Percentiles rank a stretch among this genome's conserved stretches.
Conservation (phyloP, 2,329 filamentous ascomycete species). For the Amylocarpus encephaloides region DNA sequence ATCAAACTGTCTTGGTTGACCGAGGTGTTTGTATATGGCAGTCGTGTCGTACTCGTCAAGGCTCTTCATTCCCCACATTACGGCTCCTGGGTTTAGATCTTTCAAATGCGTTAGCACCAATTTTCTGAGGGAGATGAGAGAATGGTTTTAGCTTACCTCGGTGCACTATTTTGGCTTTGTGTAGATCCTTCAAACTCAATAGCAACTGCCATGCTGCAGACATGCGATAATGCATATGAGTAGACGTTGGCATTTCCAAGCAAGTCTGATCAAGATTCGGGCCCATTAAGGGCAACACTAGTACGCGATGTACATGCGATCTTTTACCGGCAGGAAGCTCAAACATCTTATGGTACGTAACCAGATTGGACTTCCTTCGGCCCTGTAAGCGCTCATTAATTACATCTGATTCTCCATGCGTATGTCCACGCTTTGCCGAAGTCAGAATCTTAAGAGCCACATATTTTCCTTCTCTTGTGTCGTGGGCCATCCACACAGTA, state of each 20-base stretch:
- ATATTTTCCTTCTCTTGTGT: slow-evolving; percentile 14
- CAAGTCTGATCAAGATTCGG: background rate
- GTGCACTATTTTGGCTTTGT: background rate
- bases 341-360: background rate
- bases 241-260: background rate
- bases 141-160: background rate
- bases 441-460: background rate
- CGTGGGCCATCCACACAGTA: slow-evolving; percentile 39
- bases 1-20: background rate
- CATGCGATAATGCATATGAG: background rate
- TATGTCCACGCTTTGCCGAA: background rate
- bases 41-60: background rate
- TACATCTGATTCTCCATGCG: background rate
- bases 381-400: background rate
- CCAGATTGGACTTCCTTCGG: background rate
- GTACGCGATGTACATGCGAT: background rate
- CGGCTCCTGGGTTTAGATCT: background rate
- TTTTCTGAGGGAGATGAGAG: background rate
- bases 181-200: background rate
- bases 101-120: background rate
- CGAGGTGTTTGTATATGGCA: slow-evolving; percentile 1
- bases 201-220: background rate
- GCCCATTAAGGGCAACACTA: background rate
- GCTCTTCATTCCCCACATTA: background rate
- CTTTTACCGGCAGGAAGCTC: background rate